Evolutionary conservation across 768 basidiomycete genomes (phyloP).

Genomic region (Auricularia cornea): DNA sequence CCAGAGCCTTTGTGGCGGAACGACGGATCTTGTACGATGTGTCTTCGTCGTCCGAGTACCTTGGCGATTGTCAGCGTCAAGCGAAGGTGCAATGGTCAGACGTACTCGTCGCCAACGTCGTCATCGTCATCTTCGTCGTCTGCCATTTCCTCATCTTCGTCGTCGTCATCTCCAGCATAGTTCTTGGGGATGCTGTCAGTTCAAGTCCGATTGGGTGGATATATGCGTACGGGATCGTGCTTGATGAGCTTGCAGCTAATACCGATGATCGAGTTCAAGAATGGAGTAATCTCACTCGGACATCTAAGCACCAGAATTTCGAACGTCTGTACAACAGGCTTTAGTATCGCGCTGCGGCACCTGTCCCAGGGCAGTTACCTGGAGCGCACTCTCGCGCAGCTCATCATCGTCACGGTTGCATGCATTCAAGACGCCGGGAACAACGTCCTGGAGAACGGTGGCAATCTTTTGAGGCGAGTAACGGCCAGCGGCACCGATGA

Average conservation of each 20-base stretch:
- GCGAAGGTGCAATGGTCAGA: conserved; percentile 6
- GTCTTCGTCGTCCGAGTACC: conserved; percentile 97
- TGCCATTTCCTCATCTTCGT: conserved; percentile 53
- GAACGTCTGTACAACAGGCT: conserved; percentile 46
- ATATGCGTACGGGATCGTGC: conserved; percentile 74
- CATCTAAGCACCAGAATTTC: conserved; percentile 80
- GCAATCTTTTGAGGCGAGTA: conserved; percentile 63
- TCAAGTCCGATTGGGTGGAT: background rate
- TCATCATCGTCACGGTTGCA: conserved; percentile 75
- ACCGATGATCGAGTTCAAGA: conserved; percentile 58
- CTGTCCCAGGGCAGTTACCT: conserved; percentile 33
- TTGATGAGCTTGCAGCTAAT: conserved; percentile 74
- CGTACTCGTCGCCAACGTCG: conserved; percentile 73
- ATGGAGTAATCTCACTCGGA: conserved; percentile 72
- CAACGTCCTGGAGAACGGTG: conserved; percentile 49
- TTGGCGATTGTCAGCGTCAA: conserved; percentile 20
- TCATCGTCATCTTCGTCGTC: conserved; percentile 62
- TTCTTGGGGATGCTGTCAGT: conserved; percentile 39
- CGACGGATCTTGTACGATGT: conserved; percentile 96
- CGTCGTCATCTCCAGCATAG: conserved; percentile 65
- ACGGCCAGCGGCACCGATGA: conserved; percentile 72
- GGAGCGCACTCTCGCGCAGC: conserved; percentile 68
- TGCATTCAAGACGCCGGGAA: conserved; percentile 64
- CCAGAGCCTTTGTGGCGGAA: conserved; percentile 82
- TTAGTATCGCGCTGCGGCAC: conserved; percentile 7